Evolutionary conservation across 257 asterid species (phyloP), one percentile per base, ranked within the genome.

Genomic region (Osmanthus fragrans): DNA sequence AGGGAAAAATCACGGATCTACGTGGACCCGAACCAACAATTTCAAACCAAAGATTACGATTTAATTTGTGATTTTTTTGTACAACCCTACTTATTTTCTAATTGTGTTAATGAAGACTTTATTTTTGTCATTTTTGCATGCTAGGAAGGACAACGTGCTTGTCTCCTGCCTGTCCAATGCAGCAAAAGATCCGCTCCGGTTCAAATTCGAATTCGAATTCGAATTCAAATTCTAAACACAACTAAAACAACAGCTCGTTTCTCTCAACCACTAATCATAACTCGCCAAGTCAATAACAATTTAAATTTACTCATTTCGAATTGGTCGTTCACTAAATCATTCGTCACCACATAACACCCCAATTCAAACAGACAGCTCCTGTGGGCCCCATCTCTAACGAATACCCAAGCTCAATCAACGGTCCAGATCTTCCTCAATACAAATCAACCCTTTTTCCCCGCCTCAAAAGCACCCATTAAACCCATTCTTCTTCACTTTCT

Each of bases 361-460:
- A 6, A 73, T 82, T 80, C 85, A 76, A 86, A 86, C 30, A 80
- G 45, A 39, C 18, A 81, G 84, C 84, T 82, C 79, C 71, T 2
- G 72, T 69, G 91, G 92, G 87, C 32, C 82, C 93, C 93, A 83
- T 34, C 12, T 92, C 94, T 45, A 87, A 90, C 92, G 94, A 78
- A 86, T 82, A 85, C 88, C 84, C 72, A 45, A 72, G 23, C 49
- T 5, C 16, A 8, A 88, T 85, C 47, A 33, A 92, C 96, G 96
- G 91, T 23, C 80, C 75, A 49, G 90, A 89, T 86, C 71, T 15
- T 45, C 77, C 73, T 0, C 80, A 84, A 77, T 85, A 87, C 86
- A 87, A 87, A 87, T 84, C 84, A 33, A 21, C 65, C 71, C 84
- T 70, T 70, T 77, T 84, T 75, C 77, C 94, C 88, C 90, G 88